phyloP scores from a whole-genome alignment of 2,329 filamentous ascomycete species.

The Penicillium sp. region DNA sequence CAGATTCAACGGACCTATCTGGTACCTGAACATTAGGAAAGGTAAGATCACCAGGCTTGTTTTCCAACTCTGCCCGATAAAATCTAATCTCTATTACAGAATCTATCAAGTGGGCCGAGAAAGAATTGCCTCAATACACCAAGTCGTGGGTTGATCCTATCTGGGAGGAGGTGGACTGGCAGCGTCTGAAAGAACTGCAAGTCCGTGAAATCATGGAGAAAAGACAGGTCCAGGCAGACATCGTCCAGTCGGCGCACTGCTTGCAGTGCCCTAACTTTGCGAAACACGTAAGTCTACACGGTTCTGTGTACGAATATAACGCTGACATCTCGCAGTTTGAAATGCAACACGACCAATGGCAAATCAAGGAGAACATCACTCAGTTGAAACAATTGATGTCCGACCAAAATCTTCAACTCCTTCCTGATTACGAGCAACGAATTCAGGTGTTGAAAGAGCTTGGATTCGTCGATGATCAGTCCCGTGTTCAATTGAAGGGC shows the following conservation, averaged over 20 bases:
- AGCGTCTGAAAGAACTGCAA: slow-evolving; percentile 77
- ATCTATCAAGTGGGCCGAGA: slow-evolving; percentile 62
- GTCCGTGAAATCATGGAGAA: slow-evolving; percentile 78
- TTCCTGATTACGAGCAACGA: slow-evolving; percentile 95
- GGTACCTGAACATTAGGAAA: slow-evolving; percentile 53
- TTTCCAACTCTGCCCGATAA: not conserved
- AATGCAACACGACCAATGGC: slow-evolving; percentile 95
- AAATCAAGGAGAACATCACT: slow-evolving; percentile 90
- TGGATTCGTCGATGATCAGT: slow-evolving; percentile 83
- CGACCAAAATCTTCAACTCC: slow-evolving; percentile 90
- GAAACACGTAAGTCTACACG: slow-evolving; percentile 70
- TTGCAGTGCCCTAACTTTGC: slow-evolving; percentile 74
- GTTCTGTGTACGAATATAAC: not conserved
- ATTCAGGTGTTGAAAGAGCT: slow-evolving; percentile 90
- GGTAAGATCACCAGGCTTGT: slow-evolving; percentile 32
- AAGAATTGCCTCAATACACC: slow-evolving; percentile 69
- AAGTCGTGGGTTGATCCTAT: slow-evolving; percentile 70
- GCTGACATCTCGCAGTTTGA: slow-evolving; percentile 63
- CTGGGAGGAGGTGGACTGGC: slow-evolving; percentile 85
- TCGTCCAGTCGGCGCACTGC: slow-evolving; percentile 66
- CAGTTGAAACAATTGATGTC: slow-evolving; percentile 87
- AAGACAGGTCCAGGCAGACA: slow-evolving; percentile 63
- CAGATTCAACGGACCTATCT: slow-evolving; percentile 52
- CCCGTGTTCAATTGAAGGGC: slow-evolving; percentile 90
- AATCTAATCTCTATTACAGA: slow-evolving; percentile 38